Evolutionary conservation across 1,284 basidiomycete genomes (phyloP).

Genomic region (Apiotrichum mycotoxinovorans): DNA sequence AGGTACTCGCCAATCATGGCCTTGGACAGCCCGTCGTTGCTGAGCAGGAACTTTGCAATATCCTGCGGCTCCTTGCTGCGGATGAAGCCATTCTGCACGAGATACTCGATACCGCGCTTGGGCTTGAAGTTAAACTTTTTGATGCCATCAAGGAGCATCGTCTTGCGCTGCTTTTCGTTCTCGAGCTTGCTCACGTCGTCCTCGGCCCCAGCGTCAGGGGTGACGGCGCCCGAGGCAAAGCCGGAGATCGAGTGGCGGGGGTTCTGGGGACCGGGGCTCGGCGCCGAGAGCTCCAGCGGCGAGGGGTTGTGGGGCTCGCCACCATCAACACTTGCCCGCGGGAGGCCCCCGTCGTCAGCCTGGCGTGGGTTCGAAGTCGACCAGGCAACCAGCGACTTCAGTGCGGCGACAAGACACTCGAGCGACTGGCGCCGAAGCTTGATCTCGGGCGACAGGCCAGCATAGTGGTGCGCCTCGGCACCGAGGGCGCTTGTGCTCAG

Average conservation of each 20-base stretch:
- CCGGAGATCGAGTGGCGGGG: constrained; percentile 19
- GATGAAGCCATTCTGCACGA: constrained; percentile 88
- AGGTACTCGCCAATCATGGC: constrained; percentile 96
- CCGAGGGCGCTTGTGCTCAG: constrained; percentile 65
- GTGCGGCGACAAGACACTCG: constrained; percentile 80
- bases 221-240: constrained; percentile 51
- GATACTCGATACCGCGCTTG: constrained; percentile 86
- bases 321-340: constrained; percentile 30
- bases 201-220: constrained; percentile 61
- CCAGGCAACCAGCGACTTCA: constrained; percentile 87
- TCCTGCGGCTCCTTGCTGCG: constrained; percentile 68
- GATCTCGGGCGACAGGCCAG: constrained; percentile 67
- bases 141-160: constrained; percentile 88
- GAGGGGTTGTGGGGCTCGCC: constrained; percentile 9
- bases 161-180: constrained; percentile 96
- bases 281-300: constrained; percentile 25
- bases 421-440: constrained; percentile 83
- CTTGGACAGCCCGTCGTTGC: constrained; percentile 91
- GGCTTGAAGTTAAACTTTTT: constrained; percentile 99
- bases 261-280: constrained; percentile 21
- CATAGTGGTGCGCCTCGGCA: constrained; percentile 54
- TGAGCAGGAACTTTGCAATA: constrained; percentile 81
- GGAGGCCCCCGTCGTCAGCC: constrained; percentile 18
- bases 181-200: constrained; percentile 95
- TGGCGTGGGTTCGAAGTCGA: constrained; percentile 54